A percentile compares a stretch with the other conserved stretches of the same genome.
Evolutionary conservation across 257 asterid genomes (phyloP).

Genomic region (Ajuga chamaepitys): DNA sequence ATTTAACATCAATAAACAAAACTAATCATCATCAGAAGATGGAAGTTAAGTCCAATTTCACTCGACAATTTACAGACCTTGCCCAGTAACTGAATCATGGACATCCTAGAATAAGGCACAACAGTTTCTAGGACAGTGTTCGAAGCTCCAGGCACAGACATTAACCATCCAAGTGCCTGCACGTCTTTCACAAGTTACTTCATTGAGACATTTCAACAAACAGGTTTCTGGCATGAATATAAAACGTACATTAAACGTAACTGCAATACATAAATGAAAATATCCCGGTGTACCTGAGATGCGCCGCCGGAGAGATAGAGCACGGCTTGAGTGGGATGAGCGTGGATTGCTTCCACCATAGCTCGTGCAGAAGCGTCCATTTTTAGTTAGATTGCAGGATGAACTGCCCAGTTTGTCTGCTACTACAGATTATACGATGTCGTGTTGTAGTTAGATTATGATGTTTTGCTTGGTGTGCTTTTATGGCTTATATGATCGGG

Average conservation of each 20-base stretch:
- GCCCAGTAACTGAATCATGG: conserved; percentile 78
- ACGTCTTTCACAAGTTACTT: conserved; percentile 9
- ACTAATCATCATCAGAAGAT: neutral
- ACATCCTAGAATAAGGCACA: conserved; percentile 85
- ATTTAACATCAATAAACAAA: neutral
- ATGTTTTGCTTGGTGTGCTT: neutral
- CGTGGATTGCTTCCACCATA: conserved; percentile 67
- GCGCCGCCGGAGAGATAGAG: conserved; percentile 90
- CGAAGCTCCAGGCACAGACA: conserved; percentile 95
- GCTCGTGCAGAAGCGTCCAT: conserved; percentile 68
- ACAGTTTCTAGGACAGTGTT: conserved; percentile 70
- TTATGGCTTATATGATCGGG: neutral
- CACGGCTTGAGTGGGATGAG: conserved; percentile 66
- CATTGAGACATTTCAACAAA: conserved; percentile 24
- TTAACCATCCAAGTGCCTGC: conserved; percentile 87
- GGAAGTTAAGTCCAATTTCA: neutral
- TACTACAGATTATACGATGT: neutral
- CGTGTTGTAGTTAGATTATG: neutral
- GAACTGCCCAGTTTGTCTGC: neutral
- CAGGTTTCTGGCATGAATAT: neutral
- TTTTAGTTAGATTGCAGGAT: neutral
- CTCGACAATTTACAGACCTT: conserved; percentile 34
- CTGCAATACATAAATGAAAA: neutral
- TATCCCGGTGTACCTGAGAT: conserved; percentile 52
- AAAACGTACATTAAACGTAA: neutral